These are phyloP conservation scores for Plectosphaerella cucumerina DNA, from an alignment of 2,329 filamentous ascomycete species.

Conservation along the genomic window DNA sequence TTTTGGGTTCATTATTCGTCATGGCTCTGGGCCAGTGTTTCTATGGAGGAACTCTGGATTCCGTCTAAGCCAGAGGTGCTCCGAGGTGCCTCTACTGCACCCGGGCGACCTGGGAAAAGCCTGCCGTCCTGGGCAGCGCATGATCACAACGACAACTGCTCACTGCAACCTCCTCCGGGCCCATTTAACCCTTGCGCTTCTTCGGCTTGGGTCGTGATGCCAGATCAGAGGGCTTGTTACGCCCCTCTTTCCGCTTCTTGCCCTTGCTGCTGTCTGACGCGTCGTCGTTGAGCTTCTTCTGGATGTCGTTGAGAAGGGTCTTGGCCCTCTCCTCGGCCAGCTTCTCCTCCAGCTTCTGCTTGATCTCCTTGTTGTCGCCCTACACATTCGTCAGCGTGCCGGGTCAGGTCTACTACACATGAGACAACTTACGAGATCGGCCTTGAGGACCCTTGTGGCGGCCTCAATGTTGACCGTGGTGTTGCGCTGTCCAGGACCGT, in stretches of 20 bases:
- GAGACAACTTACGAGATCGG: slow-evolving; percentile 61
- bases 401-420: background rate
- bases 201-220: slow-evolving; percentile 15
- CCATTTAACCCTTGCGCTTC: slow-evolving; percentile 17
- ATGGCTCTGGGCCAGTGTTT: too few relatives aligned
- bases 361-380: slow-evolving; percentile 49
- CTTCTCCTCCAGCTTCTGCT: slow-evolving; percentile 48
- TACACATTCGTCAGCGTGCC: slow-evolving; percentile 15
- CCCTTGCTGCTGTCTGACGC: slow-evolving; percentile 23
- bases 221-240: background rate
- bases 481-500: slow-evolving; percentile 49
- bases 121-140: too few relatives aligned
- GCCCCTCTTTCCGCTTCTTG: slow-evolving; percentile 18
- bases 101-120: too few relatives aligned
- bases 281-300: slow-evolving; percentile 35
- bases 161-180: background rate
- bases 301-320: slow-evolving; percentile 42
- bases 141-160: too few relatives aligned
- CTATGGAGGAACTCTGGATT: too few relatives aligned
- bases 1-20: too few relatives aligned
- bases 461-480: slow-evolving; percentile 67
- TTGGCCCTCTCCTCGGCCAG: slow-evolving; percentile 53
- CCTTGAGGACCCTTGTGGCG: slow-evolving; percentile 75
- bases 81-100: too few relatives aligned
- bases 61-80: too few relatives aligned